Conservation (phyloP, 176 grass and related monocot genomes). For the Pharus latifolius region DNA sequence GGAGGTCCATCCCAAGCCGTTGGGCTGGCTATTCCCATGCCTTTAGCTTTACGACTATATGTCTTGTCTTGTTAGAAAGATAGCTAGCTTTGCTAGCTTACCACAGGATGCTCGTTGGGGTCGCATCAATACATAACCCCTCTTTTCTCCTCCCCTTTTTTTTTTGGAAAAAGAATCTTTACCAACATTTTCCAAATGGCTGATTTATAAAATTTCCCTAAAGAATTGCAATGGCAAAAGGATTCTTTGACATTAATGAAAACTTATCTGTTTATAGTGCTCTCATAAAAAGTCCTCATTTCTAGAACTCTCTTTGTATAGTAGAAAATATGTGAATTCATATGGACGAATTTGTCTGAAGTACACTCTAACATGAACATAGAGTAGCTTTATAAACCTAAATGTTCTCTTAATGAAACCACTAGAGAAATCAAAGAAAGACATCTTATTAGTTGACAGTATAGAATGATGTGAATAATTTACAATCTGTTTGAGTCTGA, state of each 20-base stretch:
- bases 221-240: slow-evolving; percentile 19
- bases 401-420: too few relatives aligned
- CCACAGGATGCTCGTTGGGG: slow-evolving; percentile 32
- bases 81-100: slow-evolving; percentile 42
- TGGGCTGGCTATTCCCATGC: too few relatives aligned
- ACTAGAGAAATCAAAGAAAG: too few relatives aligned
- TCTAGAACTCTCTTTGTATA: background rate
- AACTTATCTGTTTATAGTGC: slow-evolving; percentile 18
- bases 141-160: slow-evolving; percentile 9
- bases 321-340: too few relatives aligned
- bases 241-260: slow-evolving; percentile 23
- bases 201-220: too few relatives aligned
- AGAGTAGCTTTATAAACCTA: slow-evolving; percentile 1
- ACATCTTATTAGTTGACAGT: too few relatives aligned
- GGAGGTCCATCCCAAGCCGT: too few relatives aligned
- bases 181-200: background rate
- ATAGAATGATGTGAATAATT: too few relatives aligned
- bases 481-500: too few relatives aligned
- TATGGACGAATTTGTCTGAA: too few relatives aligned
- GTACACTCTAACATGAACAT: slow-evolving; percentile 21
- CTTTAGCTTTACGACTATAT: slow-evolving; percentile 29
- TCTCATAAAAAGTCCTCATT: slow-evolving; percentile 13
- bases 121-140: slow-evolving; percentile 35
- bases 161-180: slow-evolving; percentile 31
- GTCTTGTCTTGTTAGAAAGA: slow-evolving; percentile 47